Conservation (phyloP, 495 filamentous ascomycete genomes). For the Lophium mytilinum region DNA sequence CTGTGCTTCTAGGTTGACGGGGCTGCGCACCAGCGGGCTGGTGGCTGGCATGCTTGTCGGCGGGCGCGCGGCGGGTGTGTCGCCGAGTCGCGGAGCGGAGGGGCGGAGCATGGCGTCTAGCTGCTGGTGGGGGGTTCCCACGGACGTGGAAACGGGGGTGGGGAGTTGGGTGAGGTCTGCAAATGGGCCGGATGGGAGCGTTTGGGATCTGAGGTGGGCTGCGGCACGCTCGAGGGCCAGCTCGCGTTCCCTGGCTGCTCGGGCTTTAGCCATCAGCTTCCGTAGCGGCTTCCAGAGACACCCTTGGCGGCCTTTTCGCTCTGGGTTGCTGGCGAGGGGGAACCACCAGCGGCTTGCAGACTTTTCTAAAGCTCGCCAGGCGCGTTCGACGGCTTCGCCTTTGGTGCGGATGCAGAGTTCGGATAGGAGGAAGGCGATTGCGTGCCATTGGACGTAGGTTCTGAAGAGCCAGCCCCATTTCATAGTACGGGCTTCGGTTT, state of each 20-base stretch:
- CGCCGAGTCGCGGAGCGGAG: background rate
- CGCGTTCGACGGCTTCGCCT: slow-evolving; percentile 64
- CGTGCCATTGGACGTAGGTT: slow-evolving; percentile 76
- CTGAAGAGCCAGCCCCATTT: slow-evolving; percentile 77
- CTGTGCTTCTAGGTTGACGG: background rate
- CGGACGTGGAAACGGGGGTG: background rate
- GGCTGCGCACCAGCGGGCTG: background rate
- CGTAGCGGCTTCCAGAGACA: slow-evolving; percentile 24
- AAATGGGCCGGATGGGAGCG: background rate
- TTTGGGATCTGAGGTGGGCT: background rate
- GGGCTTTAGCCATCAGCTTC: slow-evolving; percentile 25
- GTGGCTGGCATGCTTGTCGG: background rate
- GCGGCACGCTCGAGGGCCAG: slow-evolving; percentile 6
- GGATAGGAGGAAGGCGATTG: slow-evolving; percentile 64
- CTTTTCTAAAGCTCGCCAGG: slow-evolving; percentile 64
- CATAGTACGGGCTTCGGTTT: slow-evolving; percentile 50
- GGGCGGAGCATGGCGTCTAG: background rate
- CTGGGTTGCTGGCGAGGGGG: slow-evolving; percentile 1
- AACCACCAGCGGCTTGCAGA: slow-evolving; percentile 19
- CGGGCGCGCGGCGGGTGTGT: background rate
- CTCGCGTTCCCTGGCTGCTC: slow-evolving; percentile 21
- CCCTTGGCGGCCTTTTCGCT: slow-evolving; percentile 4
- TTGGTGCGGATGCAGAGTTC: slow-evolving; percentile 69
- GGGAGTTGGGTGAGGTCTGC: background rate
- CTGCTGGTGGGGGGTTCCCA: background rate